Evolutionary conservation across 495 filamentous ascomycete species (phyloP), one percentile per base, ranked within the genome.

Genomic region (Annulohypoxylon moriforme): DNA sequence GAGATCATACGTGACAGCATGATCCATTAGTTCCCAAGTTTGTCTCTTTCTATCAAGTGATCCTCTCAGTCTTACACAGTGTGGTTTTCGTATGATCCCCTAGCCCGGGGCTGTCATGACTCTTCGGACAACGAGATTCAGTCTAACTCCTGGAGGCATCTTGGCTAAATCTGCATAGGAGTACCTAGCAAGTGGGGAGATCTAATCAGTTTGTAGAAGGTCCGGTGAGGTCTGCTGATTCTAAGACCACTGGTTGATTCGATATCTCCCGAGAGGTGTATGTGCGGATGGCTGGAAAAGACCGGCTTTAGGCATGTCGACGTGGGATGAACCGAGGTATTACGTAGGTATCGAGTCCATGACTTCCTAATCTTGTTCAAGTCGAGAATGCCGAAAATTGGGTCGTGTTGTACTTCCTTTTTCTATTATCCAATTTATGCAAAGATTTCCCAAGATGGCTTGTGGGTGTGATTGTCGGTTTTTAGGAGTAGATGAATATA

Each of bases 151-250:
- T 31, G 6, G 25, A 50, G 24, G 13, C 18, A 4, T 24, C n/a
- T 36, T 36, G 53, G 8, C 53, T 58, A 56, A 20, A 18, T 49
- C 11, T n/a, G 47, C 53, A 18, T 38, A 20, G 9, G 29, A 58
- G 42, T 27, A n/a, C n/a, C n/a, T n/a, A 29, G 9, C 50, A 27
- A 49, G 63, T 66, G 63, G 53, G 63, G 53, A 55, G 50, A 8
- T 36, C 44, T 36, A 22, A 34, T 25, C 29, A 44, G 42, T 56
- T 33, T 24, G 22, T n/a, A 62, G 24, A 49, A 57, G 36, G 38
- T 47, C 36, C 13, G 16, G 8, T 10, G 10, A 49, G 40, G 24
- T 40, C 63, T 58, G 27, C 6, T 40, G 53, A 59, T 49, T 42
- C 27, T 10, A 13, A 40, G 7, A 4, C n/a, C 10, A 6, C 33